These are phyloP conservation scores for Dichotomocladium elegans DNA, from an alignment of 371 early-diverging fungal genomes.

Conservation along the genomic window DNA sequence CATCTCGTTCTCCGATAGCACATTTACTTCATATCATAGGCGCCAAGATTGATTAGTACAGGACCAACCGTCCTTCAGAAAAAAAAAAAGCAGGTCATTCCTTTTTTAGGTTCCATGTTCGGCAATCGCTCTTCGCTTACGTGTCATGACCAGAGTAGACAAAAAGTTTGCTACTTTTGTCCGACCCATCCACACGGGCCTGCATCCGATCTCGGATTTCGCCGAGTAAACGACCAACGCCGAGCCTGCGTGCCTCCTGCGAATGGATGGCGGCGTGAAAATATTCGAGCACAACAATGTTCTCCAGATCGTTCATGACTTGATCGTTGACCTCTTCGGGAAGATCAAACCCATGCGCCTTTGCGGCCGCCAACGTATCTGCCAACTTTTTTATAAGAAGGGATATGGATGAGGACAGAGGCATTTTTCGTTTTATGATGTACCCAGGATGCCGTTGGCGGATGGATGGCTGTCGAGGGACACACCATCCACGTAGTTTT, in stretches of 20 bases:
- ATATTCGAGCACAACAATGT: constrained; percentile 40
- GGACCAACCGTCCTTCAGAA: constrained; percentile 60
- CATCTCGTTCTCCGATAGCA: too few species aligned
- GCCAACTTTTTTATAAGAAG: background rate
- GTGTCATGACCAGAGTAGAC: constrained; percentile 81
- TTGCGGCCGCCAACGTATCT: constrained; percentile 44
- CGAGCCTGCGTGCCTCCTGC: constrained; percentile 40
- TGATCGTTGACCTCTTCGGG: constrained; percentile 48
- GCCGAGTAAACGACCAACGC: constrained; percentile 50
- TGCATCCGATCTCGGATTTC: constrained; percentile 51
- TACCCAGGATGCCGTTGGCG: constrained; percentile 47
- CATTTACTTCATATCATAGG: constrained; percentile 43
- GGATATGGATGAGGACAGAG: background rate
- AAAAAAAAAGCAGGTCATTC: too few species aligned
- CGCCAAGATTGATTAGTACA: constrained; percentile 55
- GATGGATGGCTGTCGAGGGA: constrained; percentile 47
- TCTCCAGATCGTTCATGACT: constrained; percentile 27
- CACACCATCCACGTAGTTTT: constrained; percentile 32
- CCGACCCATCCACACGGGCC: constrained; percentile 17
- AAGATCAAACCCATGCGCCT: constrained; percentile 43
- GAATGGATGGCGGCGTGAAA: constrained; percentile 29
- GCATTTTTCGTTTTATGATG: background rate
- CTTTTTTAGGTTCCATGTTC: too few species aligned
- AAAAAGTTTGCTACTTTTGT: constrained; percentile 45
- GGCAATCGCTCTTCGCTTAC: too few species aligned